Evolutionary conservation across 2,329 filamentous ascomycete genomes (phyloP), one percentile per base, ranked within the genome.

Genomic region (Fusarium sp.): DNA sequence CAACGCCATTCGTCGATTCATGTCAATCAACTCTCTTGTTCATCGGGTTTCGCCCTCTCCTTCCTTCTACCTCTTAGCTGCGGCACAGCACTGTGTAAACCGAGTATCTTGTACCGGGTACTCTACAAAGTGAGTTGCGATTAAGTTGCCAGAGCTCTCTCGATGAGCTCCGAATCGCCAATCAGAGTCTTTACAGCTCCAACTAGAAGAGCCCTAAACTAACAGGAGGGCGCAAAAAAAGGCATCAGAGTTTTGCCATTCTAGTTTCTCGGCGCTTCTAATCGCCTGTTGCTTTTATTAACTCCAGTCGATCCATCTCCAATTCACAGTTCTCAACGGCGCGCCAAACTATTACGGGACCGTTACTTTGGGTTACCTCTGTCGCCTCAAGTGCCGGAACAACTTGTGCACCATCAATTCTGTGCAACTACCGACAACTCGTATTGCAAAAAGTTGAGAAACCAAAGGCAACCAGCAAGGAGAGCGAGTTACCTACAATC

Each of bases 21-120:
- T 39, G 50, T 45, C 41, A 59, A 44, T 48, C 30, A 62, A 61
- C 48, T 65, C 48, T 65, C 65, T 48, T 65, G 23, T 44, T 70
- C 50, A 55, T 51, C 44, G 44, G 54, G 31, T 46, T 54, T 69
- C 62, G 43, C 65, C 54, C 68, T 67, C 69, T 66, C 66, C 67
- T 67, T 69, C 67, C 66, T 67, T 62, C 56, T 64, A 60, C 57
- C 53, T 53, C 53, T 58, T 69, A 69, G 54, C 62, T 72, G 67
- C 69, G 71, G 69, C 71, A 72, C 71, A 69, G 71, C 54, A 74
- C 65, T 70, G 68, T 72, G 70, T 48, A 62, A 65, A 62, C 34
- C 46, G 34, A 34, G 21, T 46, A 50, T 48, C 42, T n/a, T 57
- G 67, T 67, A 67, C 70, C 57, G 58, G 57, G 67, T 73, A 67